Base-by-base conservation (phyloP, 495 filamentous ascomycete species). In the Annulohypoxylon nitens region DNA sequence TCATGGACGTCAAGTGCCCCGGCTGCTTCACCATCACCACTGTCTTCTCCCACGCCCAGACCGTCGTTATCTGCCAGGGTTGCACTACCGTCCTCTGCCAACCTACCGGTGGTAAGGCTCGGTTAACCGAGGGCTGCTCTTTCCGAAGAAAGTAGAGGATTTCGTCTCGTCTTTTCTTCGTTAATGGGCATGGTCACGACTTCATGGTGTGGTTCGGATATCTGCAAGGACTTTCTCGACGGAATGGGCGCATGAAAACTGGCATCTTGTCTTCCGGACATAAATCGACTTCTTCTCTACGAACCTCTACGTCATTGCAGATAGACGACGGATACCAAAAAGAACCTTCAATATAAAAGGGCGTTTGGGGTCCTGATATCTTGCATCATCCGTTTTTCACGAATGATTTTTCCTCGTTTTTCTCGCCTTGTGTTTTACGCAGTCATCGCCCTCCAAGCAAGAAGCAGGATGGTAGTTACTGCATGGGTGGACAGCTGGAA, bases 1-100 rank as follows among this genome's bases (percentile, higher is more conserved):
- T 99, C 90, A 99, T 99, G 96, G 96, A 99, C 79, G 96, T 99
- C 86, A 99, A 98, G 90, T 99, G 96, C 91, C 96, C 95, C 81
- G 96, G 96, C 80, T 99, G 96, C 92, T 99, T 99, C 92, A 97
- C 93, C 79, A 99, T 99, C 90, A 99, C 96, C 81, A 98, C 95
- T 83, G 96, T 99, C 84, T 99, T 97, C 92, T 98, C 95, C 67
- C 96, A 99, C 89, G 96, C 96, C 83, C 96, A 99, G 88, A 99
- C 96, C 81, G 96, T 99, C 83, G 96, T 99, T 84, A 95, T 97
- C 88, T 99, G 96, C 89, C 93, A 93, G 79, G 95, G 95, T 74
- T 98, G 95, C 91, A 95, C 93, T 67, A 97, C 94, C 75, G 93
- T 96, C 64, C 93, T 98, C 54, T 98, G 96, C 91, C 96, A 99